phyloP scores from a whole-genome alignment of 495 filamentous ascomycete species.

The Cenococcum geophilum region DNA sequence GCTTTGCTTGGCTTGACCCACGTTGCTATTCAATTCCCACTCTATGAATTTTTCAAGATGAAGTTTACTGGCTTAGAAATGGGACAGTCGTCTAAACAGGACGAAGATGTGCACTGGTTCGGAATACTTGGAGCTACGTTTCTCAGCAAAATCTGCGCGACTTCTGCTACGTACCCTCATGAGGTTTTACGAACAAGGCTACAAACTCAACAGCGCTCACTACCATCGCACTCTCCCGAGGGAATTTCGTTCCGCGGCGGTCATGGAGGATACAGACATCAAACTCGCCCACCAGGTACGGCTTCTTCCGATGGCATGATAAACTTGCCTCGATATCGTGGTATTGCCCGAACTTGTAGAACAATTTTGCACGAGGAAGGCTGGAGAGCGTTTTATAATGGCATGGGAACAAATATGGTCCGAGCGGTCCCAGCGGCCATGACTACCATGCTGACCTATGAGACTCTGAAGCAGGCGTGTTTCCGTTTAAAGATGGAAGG shows the following conservation, averaged over 20 bases:
- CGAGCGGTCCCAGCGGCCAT: slow-evolving; percentile 90
- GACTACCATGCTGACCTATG: slow-evolving; percentile 96
- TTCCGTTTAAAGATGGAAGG: slow-evolving; percentile 21
- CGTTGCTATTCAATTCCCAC: slow-evolving; percentile 94
- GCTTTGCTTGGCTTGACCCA: slow-evolving; percentile 89
- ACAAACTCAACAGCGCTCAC: slow-evolving; percentile 73
- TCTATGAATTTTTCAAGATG: slow-evolving; percentile 89
- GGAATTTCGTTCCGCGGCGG: slow-evolving; percentile 62
- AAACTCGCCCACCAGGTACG: slow-evolving; percentile 43
- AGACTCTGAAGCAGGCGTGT: slow-evolving; percentile 57
- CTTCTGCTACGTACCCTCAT: slow-evolving; percentile 93
- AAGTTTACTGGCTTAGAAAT: slow-evolving; percentile 82
- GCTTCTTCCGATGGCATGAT: slow-evolving; percentile 53
- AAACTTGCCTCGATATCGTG: slow-evolving; percentile 65
- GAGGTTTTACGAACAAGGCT: slow-evolving; percentile 87
- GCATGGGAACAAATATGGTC: slow-evolving; percentile 97
- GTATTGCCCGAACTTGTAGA: slow-evolving; percentile 72
- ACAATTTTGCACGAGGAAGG: slow-evolving; percentile 88
- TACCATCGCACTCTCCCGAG: slow-evolving; percentile 48
- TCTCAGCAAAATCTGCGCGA: slow-evolving; percentile 89
- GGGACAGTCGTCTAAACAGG: slow-evolving; percentile 56
- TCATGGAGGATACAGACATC: slow-evolving; percentile 40
- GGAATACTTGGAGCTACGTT: slow-evolving; percentile 86
- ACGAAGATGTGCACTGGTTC: slow-evolving; percentile 56
- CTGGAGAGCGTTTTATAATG: slow-evolving; percentile 94